Evolutionary conservation across 352 stramenopile genomes (phyloP), one percentile per base, ranked within the genome.

Genomic region (Globisporangium solare): DNA sequence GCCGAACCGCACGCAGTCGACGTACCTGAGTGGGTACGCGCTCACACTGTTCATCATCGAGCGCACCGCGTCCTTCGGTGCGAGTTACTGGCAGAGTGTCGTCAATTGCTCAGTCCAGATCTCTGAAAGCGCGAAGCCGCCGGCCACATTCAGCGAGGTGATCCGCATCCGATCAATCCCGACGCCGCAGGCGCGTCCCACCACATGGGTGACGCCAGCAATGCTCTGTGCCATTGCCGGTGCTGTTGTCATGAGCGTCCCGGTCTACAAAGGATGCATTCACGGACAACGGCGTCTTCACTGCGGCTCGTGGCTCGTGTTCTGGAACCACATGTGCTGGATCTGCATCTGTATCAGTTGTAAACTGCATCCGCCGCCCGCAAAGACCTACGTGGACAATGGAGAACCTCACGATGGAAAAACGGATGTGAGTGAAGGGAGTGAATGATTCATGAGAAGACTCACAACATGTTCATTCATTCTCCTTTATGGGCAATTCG

Each of bases 221-320:
- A 55, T 72, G n/a, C 47, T 48, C 2, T 59, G 46, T 5, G 27
- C 70, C 6, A 39, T 48, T 12, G 47, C 61, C 2, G 35, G 76
- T 7, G 20, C 70, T 17, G 32, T 54, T 12, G 40, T 74, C 0
- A 37, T 85, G 46, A 68, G 66, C 21, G 62, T 89, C 15, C 76
- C 76, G 13, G 31, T 87, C 11, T 88, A 86, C 59, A 79, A 82
- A 8, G 79, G 69, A 2, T 63, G 67, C 24, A 51, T 79, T 3
- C 73, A 64, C 17, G 64, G 67, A 14, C 71, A 88, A 51, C 70
- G 73, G 8, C 89, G 81, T 67, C 51, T 68, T 10, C 79, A 89
- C 46, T 92, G 81, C 32, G 81, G 75, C 3, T 86, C 79, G n/a
- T 88, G 77, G 72, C 53, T 89, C n/a, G 75, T 92, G 8, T 32